phyloP scores from a whole-genome alignment of 2,329 filamentous ascomycete genomes.

The Fulvia fulva region DNA sequence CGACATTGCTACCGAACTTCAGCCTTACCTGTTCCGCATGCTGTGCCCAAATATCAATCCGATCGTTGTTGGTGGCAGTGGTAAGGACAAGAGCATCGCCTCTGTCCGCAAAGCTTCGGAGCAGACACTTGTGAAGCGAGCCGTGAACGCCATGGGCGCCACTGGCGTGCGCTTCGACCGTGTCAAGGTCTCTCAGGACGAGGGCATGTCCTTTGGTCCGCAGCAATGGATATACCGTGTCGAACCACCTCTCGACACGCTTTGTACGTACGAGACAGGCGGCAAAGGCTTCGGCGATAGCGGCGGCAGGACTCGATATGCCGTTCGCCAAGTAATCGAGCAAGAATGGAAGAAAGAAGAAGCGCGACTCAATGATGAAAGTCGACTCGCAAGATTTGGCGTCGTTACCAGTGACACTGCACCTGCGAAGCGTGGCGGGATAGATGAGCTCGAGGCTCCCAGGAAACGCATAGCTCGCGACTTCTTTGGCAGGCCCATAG shows the following conservation, averaged over 20 bases:
- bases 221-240: slow-evolving; percentile 77
- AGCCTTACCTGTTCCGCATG: slow-evolving; percentile 80
- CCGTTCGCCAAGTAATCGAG: slow-evolving; percentile 87
- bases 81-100: slow-evolving; percentile 47
- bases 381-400: slow-evolving; percentile 61
- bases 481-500: slow-evolving; percentile 77
- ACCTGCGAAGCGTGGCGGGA: slow-evolving; percentile 10
- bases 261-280: slow-evolving; percentile 70
- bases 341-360: slow-evolving; percentile 79
- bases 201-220: slow-evolving; percentile 32
- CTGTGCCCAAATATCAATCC: slow-evolving; percentile 88
- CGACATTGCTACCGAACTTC: slow-evolving; percentile 72
- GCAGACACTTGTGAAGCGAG: slow-evolving; percentile 72
- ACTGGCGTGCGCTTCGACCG: slow-evolving; percentile 77
- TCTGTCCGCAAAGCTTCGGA: slow-evolving; percentile 86
- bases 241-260: slow-evolving; percentile 83
- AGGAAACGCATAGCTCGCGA: slow-evolving; percentile 59
- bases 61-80: slow-evolving; percentile 65
- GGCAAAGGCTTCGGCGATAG: slow-evolving; percentile 48
- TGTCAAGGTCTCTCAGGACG: slow-evolving; percentile 66
- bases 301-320: slow-evolving; percentile 73
- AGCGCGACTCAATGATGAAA: slow-evolving; percentile 60
- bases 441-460: slow-evolving; percentile 30
- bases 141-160: slow-evolving; percentile 77
- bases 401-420: slow-evolving; percentile 42